Evolutionary conservation across 2,329 filamentous ascomycete genomes (phyloP), one percentile per base, ranked within the genome.

Genomic region (Pezicula neosporulosa): DNA sequence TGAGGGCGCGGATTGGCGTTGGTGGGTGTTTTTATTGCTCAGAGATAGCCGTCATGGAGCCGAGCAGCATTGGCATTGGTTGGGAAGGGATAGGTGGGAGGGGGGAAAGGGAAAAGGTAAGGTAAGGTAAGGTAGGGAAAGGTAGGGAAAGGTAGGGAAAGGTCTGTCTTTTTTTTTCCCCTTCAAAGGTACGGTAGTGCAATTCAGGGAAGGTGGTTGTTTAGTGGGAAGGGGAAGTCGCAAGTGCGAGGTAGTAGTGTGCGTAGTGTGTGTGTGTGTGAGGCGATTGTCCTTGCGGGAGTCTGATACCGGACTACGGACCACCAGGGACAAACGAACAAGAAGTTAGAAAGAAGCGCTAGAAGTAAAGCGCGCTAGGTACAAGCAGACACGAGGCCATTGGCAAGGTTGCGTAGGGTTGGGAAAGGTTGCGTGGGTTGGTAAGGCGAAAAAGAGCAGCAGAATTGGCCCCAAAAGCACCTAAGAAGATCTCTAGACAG

Each of bases 361-460:
- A n/a, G n/a, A n/a, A n/a, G n/a, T n/a, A n/a, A n/a, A 71, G 66
- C 68, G 70, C 68, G 68, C 58, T 67, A 48, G 54, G 53, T 57
- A 60, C 59, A 60, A 57, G 56, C 58, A 56, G 53, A 59, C 42
- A 13, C 3, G 28, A 30, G 28, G 28, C 28, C 28, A 30, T 30
- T 30, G 28, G 28, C 9, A 30, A 7, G 28, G 28, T 5, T 9
- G 28, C n/a, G 21, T 21, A 21, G 21, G 21, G 21, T 5, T n/a
- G n/a, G n/a, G n/a, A n/a, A n/a, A n/a, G n/a, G n/a, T n/a, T n/a
- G n/a, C n/a, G n/a, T n/a, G n/a, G n/a, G n/a, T n/a, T n/a, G n/a
- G n/a, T n/a, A n/a, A n/a, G n/a, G n/a, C n/a, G n/a, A n/a, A 21
- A 21, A 21, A 21, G 21, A 21, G 21, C 21, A 21, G 3, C 21